Base-by-base conservation (phyloP, 106 monocot genomes). In the Agapanthus africanus region DNA sequence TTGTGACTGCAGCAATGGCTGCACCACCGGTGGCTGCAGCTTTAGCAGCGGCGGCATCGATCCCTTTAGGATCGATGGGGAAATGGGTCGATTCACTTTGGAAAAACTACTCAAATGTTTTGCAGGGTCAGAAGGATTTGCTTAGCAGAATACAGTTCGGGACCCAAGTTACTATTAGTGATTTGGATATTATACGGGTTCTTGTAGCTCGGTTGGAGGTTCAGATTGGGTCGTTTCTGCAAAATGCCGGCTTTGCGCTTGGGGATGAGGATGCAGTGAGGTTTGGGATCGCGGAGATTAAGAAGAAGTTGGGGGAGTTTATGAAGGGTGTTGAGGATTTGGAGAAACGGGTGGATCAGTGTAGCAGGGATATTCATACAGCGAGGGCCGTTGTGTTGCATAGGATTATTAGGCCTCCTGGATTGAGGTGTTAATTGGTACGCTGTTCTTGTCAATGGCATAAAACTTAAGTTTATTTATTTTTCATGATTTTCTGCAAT, bases 21-120 rank as follows among this genome's bases (percentile, higher is more conserved):
- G 87, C 84, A 0, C 93, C 93, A 5, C 81, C 87, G 9, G 77
- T 94, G 0, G 82, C 84, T 0, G 73, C 84, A 2, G 83, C 86
- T 9, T 37, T 86, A 60, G 79, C 83, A 0, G 90, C 87, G 0
- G 84, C 87, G 8, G 57, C 82, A 11, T 73, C 93, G 2, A 42
- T 90, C 33, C 90, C 93, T 0, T 13, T 82, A n/a, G 93, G 90
- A 0, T 84, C 93, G 0, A 78, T 86, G 77, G 93, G 93, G 30
- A 88, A 78, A 69, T 93, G 93, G 93, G 42, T 86, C 11, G 79
- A 93, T 67, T 86, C 88, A 4, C 60, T 90, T 52, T 82, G 84
- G 72, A 86, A 75, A 73, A 54, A 63, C 3, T 84, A 86, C 36
- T 78, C 75, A 46, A 37, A 86, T 40, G 80, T 76, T 2, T 11